Evolutionary conservation across 768 basidiomycete genomes (phyloP).

Genomic region (Crassisporium funariophilum): DNA sequence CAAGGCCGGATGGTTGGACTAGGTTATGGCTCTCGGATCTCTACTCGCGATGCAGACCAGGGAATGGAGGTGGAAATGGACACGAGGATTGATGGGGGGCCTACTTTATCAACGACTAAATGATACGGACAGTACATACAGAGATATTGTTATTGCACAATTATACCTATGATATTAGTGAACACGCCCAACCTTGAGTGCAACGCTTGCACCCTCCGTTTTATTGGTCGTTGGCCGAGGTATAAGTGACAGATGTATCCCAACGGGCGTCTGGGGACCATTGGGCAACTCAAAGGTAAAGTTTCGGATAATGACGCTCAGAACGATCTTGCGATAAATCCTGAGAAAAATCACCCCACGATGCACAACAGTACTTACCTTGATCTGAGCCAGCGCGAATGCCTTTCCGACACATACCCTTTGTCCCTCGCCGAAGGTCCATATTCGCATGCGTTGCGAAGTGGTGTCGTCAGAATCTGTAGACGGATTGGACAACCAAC

Average conservation of each 20-base stretch:
- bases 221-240: slow-evolving; percentile 37
- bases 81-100: not conserved
- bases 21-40: not conserved
- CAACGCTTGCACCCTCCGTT: slow-evolving; percentile 29
- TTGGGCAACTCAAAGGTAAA: slow-evolving; percentile 41
- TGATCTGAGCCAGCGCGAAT: slow-evolving; percentile 44
- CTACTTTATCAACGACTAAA: not conserved
- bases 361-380: slow-evolving; percentile 26
- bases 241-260: slow-evolving; percentile 29
- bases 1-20: slow-evolving; percentile 2
- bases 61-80: slow-evolving; percentile 10
- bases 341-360: not conserved
- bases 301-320: slow-evolving; percentile 43
- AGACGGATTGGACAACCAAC: slow-evolving; percentile 38
- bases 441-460: slow-evolving; percentile 39
- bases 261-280: slow-evolving; percentile 36
- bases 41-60: not conserved
- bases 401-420: slow-evolving; percentile 46
- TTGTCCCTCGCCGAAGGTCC: slow-evolving; percentile 48
- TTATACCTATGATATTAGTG: slow-evolving; percentile 1
- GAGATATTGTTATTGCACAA: not conserved
- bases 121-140: not conserved
- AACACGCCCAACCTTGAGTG: slow-evolving; percentile 30
- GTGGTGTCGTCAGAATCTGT: slow-evolving; percentile 30
- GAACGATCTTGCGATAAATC: slow-evolving; percentile 37